Evolutionary conservation across 2,329 filamentous ascomycete species (phyloP).

Genomic region (Pyrenophora teres): DNA sequence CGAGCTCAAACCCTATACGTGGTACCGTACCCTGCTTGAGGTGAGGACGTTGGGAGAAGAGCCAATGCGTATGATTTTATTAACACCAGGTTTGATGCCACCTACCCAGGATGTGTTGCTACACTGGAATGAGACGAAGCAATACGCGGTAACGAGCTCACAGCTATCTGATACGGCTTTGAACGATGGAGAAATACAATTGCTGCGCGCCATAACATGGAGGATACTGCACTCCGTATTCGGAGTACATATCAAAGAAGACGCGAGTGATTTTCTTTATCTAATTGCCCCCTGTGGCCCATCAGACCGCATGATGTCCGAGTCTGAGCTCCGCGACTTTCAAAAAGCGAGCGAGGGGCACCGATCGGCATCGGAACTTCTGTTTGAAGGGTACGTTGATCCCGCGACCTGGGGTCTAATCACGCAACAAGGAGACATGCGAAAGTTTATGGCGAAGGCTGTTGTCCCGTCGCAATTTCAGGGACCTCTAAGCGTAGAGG

Average conservation of each 20-base stretch:
- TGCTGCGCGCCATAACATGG: slow-evolving; percentile 31
- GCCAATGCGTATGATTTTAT: slow-evolving; percentile 27
- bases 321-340: slow-evolving; percentile 23
- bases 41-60: slow-evolving; percentile 16
- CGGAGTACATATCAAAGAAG: slow-evolving; percentile 24
- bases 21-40: slow-evolving; percentile 27
- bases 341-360: slow-evolving; percentile 14
- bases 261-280: slow-evolving; percentile 36
- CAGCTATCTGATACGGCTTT: slow-evolving; percentile 14
- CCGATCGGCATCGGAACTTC: slow-evolving; percentile 18
- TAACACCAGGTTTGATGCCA: slow-evolving; percentile 29
- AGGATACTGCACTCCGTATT: slow-evolving; percentile 34
- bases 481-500: not conserved
- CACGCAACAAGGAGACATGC: slow-evolving; percentile 23
- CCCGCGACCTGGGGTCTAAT: slow-evolving; percentile 32
- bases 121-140: slow-evolving; percentile 39
- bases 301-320: slow-evolving; percentile 6
- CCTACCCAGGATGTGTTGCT: slow-evolving; percentile 25
- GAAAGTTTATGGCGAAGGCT: slow-evolving; percentile 26
- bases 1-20: slow-evolving; percentile 17
- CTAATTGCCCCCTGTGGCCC: slow-evolving; percentile 34
- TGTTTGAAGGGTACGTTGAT: slow-evolving; percentile 7
- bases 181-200: slow-evolving; percentile 19
- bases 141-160: slow-evolving; percentile 25
- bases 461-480: not conserved